Evolutionary conservation across 2,329 filamentous ascomycete species (phyloP).

Genomic region (Coniochaeta sp.): DNA sequence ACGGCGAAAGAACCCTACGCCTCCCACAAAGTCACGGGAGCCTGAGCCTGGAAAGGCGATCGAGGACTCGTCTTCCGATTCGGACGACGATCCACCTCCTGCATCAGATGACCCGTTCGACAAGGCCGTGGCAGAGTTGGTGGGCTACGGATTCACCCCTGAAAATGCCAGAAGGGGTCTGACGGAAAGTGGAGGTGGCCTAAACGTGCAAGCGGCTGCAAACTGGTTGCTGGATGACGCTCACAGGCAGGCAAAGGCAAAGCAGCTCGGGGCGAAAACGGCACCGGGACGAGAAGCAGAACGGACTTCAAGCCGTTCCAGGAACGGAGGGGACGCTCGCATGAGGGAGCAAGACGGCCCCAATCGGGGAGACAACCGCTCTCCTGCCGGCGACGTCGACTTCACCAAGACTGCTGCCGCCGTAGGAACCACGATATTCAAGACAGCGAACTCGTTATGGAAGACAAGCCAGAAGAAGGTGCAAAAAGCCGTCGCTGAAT

Average conservation of each 20-base stretch:
- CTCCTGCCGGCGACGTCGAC: constrained; percentile 60
- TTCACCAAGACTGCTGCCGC: constrained; percentile 75
- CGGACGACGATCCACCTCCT: constrained; percentile 33
- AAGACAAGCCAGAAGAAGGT: constrained; percentile 90
- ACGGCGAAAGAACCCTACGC: constrained; percentile 19
- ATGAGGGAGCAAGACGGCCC: constrained; percentile 22
- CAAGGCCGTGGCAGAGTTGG: constrained; percentile 75
- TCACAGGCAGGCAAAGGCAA: constrained; percentile 73
- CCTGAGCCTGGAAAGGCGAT: constrained; percentile 50
- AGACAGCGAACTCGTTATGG: constrained; percentile 92
- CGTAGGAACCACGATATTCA: constrained; percentile 77
- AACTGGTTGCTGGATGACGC: constrained; percentile 88
- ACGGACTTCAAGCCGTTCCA: constrained; percentile 19
- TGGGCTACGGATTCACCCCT: constrained; percentile 89
- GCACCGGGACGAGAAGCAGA: constrained; percentile 17
- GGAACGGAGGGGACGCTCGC: constrained; percentile 34
- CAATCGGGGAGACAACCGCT: constrained; percentile 44
- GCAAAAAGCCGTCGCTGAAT: constrained; percentile 84
- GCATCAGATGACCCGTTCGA: constrained; percentile 59
- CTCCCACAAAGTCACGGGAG: constrained; percentile 21
- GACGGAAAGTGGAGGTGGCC: constrained; percentile 68
- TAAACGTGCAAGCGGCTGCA: constrained; percentile 79
- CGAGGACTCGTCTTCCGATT: constrained; percentile 40
- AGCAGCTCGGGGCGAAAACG: constrained; percentile 50
- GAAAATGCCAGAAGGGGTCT: constrained; percentile 79